A percentile compares a stretch with the other conserved stretches of the same genome.
Evolutionary conservation across 148 eudicot genomes (phyloP).

Genomic region (Rhododendron mucronatum): DNA sequence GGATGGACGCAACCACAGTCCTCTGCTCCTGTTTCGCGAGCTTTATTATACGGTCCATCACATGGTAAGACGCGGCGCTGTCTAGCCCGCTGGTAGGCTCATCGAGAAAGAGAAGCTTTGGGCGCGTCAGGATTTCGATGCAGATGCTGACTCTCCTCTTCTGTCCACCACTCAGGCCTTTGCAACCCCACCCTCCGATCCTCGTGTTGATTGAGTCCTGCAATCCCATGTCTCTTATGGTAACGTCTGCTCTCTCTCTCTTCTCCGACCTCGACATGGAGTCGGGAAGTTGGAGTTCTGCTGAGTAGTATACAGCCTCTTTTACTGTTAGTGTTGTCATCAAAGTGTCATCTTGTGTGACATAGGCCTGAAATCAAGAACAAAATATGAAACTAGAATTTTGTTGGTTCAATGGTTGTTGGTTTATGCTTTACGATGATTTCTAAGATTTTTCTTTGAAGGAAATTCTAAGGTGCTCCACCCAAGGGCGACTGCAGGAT

Average conservation of each 20-base stretch:
- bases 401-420: not conserved
- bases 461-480: too few relatives aligned
- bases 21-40: constrained; percentile 26
- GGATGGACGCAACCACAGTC: constrained; percentile 44
- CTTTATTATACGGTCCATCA: constrained; percentile 32
- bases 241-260: constrained; percentile 42
- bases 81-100: constrained; percentile 56
- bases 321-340: constrained; percentile 54
- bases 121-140: constrained; percentile 36
- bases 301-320: constrained; percentile 73
- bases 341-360: constrained; percentile 63
- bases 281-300: constrained; percentile 63
- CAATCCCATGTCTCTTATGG: constrained; percentile 69
- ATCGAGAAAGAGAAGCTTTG: constrained; percentile 47
- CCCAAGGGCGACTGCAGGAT: too few relatives aligned
- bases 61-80: constrained; percentile 48
- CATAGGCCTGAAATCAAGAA: not conserved
- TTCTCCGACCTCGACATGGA: constrained; percentile 51
- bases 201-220: constrained; percentile 44
- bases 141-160: constrained; percentile 49
- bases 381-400: not conserved
- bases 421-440: not conserved
- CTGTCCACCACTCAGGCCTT: constrained; percentile 47
- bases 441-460: too few relatives aligned
- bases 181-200: constrained; percentile 36